These are phyloP conservation scores for Proliferodiscus dingleyae DNA, from an alignment of 2,329 filamentous ascomycete genomes.

Conservation along the genomic window DNA sequence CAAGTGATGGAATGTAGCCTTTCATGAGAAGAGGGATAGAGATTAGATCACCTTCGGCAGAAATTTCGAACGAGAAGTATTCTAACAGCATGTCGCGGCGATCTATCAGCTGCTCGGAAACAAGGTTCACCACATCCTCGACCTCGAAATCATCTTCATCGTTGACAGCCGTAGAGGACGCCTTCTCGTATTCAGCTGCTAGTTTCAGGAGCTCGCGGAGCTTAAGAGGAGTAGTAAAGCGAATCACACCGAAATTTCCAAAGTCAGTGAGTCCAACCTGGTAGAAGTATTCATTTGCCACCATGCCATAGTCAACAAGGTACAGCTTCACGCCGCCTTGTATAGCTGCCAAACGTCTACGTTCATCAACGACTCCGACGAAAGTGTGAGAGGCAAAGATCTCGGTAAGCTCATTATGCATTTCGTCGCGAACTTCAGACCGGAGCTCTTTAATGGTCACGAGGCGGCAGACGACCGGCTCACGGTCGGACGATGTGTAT, in stretches of 20 bases:
- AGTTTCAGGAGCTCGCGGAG: slow-evolving; percentile 67
- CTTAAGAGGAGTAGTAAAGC: slow-evolving; percentile 70
- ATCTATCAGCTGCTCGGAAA: slow-evolving; percentile 65
- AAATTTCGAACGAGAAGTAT: slow-evolving; percentile 86
- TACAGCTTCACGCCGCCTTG: slow-evolving; percentile 90
- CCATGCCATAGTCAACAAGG: slow-evolving; percentile 86
- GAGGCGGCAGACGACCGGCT: slow-evolving; percentile 66
- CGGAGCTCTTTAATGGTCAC: slow-evolving; percentile 84
- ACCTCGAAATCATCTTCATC: slow-evolving; percentile 57
- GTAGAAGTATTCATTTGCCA: slow-evolving; percentile 88
- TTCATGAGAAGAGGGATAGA: slow-evolving; percentile 82
- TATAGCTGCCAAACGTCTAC: slow-evolving; percentile 81
- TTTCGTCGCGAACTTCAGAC: slow-evolving; percentile 70
- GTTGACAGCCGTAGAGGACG: slow-evolving; percentile 31
- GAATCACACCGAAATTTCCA: slow-evolving; percentile 84
- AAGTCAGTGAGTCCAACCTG: slow-evolving; percentile 93
- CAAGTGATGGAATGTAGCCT: slow-evolving; percentile 79
- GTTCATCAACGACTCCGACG: slow-evolving; percentile 86
- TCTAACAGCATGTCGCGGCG: slow-evolving; percentile 82
- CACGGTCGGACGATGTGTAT: slow-evolving; percentile 69
- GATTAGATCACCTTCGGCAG: slow-evolving; percentile 68
- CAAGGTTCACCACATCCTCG: slow-evolving; percentile 58
- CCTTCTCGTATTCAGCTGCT: slow-evolving; percentile 66
- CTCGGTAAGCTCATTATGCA: slow-evolving; percentile 82
- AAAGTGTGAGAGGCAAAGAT: slow-evolving; percentile 86